Base-by-base conservation (phyloP, 176 grass and related monocot genomes). In the Eleusine coracana region DNA sequence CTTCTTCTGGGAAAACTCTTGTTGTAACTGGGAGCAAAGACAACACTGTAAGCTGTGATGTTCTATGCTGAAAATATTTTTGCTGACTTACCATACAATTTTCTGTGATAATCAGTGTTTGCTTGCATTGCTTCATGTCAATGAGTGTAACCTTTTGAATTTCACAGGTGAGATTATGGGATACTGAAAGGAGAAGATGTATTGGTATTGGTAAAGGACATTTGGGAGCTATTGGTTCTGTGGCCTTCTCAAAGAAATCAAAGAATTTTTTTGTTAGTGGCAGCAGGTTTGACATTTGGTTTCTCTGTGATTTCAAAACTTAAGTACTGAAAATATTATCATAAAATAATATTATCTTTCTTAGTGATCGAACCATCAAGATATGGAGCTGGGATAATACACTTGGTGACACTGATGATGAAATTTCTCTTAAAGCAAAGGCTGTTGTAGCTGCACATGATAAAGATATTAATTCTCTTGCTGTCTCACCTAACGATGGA, bases 11-110 rank as follows among this genome's bases (percentile, higher is more conserved):
- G 27, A 89, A 79, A 62, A 83, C 80, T 15, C 85, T 98, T 75
- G 72, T 96, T 84, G 93, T 93, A 67, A 92, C 93, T 80, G 93
- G 96, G 89, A 98, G 96, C 83, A 98, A 98, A 91, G 91, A 96
- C 75, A 90, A 93, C 72, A 90, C 74, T 68, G 96, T 98, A 79
- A 98, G 96, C 91, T 54, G 48, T 38, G 59, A 48, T 70, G 27
- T 73, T 21, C 17, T 84, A 62, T 45, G 16, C 62, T 80, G 25
- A 67, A 48, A 18, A 49, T 63, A 54, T 10, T 34, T 34, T 34
- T 66, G 3, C 15, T 71, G 25, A 74, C 68, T 48, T 71, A 7
- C 31, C 40, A 72, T 72, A 59, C 42, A 18, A 41, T 69, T 80
- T 4, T 17, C 20, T 55, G 38, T 42, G 46, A 29, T 72, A 8